phyloP scores from a whole-genome alignment of 2,329 filamentous ascomycete genomes.

The Colletotrichum melonis region DNA sequence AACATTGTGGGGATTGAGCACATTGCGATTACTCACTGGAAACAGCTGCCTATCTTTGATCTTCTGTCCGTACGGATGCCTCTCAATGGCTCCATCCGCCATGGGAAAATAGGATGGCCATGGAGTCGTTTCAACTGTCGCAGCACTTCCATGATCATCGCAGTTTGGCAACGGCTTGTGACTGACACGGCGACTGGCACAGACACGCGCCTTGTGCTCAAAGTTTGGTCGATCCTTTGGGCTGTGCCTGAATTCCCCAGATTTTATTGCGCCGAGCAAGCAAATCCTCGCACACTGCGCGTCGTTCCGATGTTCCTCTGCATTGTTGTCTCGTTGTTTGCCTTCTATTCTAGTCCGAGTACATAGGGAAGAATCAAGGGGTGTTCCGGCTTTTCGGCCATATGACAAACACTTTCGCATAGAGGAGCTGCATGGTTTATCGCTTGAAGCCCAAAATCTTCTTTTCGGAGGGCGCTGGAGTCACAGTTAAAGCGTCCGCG shows the following conservation, averaged over 20 bases:
- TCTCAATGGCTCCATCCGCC: not conserved
- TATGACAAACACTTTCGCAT: not conserved
- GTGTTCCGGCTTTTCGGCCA: not conserved
- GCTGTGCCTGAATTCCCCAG: constrained; percentile 12
- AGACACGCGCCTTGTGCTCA: not conserved
- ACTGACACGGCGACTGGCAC: not conserved
- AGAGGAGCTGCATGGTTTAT: not conserved
- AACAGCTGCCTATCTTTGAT: constrained; percentile 1
- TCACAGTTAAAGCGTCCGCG: constrained; percentile 8
- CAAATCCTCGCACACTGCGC: not conserved
- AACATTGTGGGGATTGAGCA: constrained; percentile 10
- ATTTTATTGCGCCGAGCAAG: constrained; percentile 16
- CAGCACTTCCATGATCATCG: not conserved
- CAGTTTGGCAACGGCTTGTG: not conserved
- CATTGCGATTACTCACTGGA: constrained; percentile 16
- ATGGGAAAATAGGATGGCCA: constrained; percentile 1
- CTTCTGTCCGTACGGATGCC: not conserved
- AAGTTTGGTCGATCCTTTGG: constrained; percentile 3
- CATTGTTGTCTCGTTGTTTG: not conserved
- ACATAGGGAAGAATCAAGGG: not conserved
- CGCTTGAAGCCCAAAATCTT: not conserved
- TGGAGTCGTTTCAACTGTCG: not conserved
- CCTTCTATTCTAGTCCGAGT: not conserved
- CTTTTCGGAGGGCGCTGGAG: not conserved
- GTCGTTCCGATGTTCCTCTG: not conserved